Percentiles rank a stretch among this genome's conserved stretches.
Conservation (phyloP, 2,329 filamentous ascomycete genomes). For the Westerdykella ornata region DNA sequence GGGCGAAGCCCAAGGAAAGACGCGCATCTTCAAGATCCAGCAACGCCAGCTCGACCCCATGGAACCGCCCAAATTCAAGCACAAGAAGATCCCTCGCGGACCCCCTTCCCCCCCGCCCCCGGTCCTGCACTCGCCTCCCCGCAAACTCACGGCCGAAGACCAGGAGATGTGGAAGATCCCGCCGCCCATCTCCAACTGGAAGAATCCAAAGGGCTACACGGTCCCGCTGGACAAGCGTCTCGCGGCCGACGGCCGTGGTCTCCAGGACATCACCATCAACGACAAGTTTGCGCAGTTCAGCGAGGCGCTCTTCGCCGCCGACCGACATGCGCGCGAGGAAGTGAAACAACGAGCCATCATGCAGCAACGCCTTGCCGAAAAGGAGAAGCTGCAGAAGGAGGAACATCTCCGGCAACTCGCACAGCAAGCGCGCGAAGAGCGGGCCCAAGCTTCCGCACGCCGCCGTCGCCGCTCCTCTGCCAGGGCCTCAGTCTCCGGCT, state of each 20-base stretch:
- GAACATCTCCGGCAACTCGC: conserved; percentile 82
- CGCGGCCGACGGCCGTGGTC: conserved; percentile 81
- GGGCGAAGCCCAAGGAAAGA: conserved; percentile 78
- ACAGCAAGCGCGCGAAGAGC: conserved; percentile 84
- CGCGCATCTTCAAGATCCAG: conserved; percentile 97
- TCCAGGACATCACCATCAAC: conserved; percentile 94
- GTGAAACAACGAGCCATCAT: conserved; percentile 86
- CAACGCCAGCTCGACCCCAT: conserved; percentile 89
- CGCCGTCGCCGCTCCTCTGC: conserved; percentile 34
- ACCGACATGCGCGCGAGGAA: conserved; percentile 90
- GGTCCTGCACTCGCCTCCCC: conserved; percentile 87
- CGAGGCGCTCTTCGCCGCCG: conserved; percentile 88
- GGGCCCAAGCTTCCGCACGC: conserved; percentile 44
- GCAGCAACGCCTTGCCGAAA: conserved; percentile 93
- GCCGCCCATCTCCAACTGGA: conserved; percentile 94
- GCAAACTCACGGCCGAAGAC: conserved; percentile 93
- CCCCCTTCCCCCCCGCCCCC: conserved; percentile 89
- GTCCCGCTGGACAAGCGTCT: conserved; percentile 92
- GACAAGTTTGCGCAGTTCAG: conserved; percentile 97
- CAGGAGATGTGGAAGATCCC: conserved; percentile 94
- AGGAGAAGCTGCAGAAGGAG: conserved; percentile 91
- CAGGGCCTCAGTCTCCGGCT: conserved; percentile 39
- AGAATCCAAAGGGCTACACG: conserved; percentile 98
- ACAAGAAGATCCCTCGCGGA: conserved; percentile 94
- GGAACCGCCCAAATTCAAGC: conserved; percentile 97